Conservation (phyloP, 2,329 filamentous ascomycete genomes). For the Aspergillus fumigatiaffinis region DNA sequence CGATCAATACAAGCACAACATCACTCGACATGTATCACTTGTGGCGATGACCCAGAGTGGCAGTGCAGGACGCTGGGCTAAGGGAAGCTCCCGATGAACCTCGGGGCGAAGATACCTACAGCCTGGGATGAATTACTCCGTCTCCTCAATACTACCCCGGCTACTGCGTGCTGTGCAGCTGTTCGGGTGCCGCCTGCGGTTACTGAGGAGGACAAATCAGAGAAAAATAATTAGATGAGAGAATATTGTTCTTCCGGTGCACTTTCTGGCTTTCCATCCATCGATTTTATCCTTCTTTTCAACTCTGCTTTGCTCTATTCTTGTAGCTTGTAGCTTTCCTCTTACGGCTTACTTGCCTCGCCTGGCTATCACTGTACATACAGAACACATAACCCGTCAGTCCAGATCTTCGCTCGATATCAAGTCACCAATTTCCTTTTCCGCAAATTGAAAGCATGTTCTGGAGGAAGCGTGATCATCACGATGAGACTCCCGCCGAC, state of each 20-base stretch:
- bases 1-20: constrained; percentile 1
- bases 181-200: constrained; percentile 16
- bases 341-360: background rate
- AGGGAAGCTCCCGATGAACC: constrained; percentile 14
- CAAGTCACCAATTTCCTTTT: background rate
- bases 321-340: background rate
- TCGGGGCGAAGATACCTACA: constrained; percentile 20
- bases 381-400: background rate
- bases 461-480: constrained; percentile 25
- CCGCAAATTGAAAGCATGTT: constrained; percentile 15
- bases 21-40: background rate
- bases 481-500: constrained; percentile 19
- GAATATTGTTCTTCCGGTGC: background rate
- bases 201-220: constrained; percentile 3
- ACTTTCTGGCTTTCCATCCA: background rate
- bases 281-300: constrained; percentile 2
- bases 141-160: constrained; percentile 5
- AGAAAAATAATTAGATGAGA: background rate
- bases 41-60: background rate
- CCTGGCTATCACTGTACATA: background rate
- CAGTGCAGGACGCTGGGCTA: constrained; percentile 1
- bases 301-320: background rate
- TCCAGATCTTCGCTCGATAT: background rate
- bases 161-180: background rate
- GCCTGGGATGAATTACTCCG: constrained; percentile 16